Conservation (phyloP, 1,284 basidiomycete genomes). For the Thelephora terrestris region DNA sequence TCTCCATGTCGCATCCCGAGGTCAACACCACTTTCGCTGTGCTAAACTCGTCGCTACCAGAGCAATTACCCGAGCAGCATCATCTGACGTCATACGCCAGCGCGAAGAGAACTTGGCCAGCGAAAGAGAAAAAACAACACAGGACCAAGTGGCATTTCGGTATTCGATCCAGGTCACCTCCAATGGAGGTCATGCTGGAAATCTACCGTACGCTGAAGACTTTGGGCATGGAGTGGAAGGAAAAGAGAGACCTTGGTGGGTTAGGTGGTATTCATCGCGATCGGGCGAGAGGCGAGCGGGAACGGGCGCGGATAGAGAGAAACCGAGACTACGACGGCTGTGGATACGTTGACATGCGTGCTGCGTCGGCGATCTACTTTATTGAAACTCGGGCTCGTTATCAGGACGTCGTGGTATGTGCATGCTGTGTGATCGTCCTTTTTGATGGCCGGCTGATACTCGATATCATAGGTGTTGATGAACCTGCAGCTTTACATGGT, state of each 20-base stretch:
- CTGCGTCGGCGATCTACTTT: constrained; percentile 76
- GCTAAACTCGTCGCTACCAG: constrained; percentile 74
- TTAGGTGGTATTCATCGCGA: constrained; percentile 37
- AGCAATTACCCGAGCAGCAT: constrained; percentile 38
- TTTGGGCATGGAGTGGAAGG: constrained; percentile 97
- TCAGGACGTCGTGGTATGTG: constrained; percentile 80
- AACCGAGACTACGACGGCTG: constrained; percentile 54
- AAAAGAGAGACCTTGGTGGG: constrained; percentile 65
- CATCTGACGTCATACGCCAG: constrained; percentile 54
- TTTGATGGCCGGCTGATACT: constrained; percentile 1
- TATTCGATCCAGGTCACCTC: constrained; percentile 88
- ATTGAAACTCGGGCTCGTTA: constrained; percentile 90
- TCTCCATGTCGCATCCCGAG: constrained; percentile 39
- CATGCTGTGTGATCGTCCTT: constrained; percentile 17
- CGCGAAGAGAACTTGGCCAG: constrained; percentile 43
- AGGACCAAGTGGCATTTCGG: constrained; percentile 96
- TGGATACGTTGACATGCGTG: constrained; percentile 54
- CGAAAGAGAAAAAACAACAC: constrained; percentile 55
- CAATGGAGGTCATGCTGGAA: constrained; percentile 99
- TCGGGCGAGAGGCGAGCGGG: constrained; percentile 10
- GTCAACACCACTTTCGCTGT: constrained; percentile 70
- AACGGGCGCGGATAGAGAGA: constrained; percentile 47
- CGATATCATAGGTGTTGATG: constrained; percentile 71
- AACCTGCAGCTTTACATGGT: constrained; percentile 96
- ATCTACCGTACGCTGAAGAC: constrained; percentile 90